phyloP scores from a whole-genome alignment of 2,329 filamentous ascomycete species.

The Fusarium sp. region DNA sequence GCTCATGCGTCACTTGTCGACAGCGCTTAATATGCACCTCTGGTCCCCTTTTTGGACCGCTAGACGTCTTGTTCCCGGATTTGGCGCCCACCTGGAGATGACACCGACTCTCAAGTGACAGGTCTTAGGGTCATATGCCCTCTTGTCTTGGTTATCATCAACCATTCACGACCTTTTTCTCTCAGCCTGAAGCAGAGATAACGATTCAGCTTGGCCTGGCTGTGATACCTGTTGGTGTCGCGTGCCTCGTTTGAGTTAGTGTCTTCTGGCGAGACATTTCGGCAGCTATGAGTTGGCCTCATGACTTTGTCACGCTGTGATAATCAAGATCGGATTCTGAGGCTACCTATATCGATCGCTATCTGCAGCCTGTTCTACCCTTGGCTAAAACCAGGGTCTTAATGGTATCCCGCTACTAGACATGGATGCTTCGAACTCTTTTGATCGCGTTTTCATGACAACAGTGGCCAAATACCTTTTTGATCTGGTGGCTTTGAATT shows the following conservation, averaged over 20 bases:
- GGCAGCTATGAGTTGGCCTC: slow-evolving; percentile 10
- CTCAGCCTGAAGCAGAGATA: neutral
- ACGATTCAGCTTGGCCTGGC: neutral
- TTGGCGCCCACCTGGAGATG: neutral
- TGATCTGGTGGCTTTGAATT: neutral
- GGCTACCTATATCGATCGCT: neutral
- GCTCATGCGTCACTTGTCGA: slow-evolving; percentile 6
- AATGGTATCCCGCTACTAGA: neutral
- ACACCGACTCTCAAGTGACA: slow-evolving; percentile 1
- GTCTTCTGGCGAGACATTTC: slow-evolving; percentile 18
- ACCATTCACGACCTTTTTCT: neutral
- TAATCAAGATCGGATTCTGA: neutral
- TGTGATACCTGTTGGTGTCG: slow-evolving; percentile 5
- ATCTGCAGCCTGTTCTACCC: neutral
- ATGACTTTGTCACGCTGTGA: slow-evolving; percentile 27
- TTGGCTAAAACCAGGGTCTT: neutral
- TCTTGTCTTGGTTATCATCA: slow-evolving; percentile 9
- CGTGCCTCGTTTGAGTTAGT: slow-evolving; percentile 11
- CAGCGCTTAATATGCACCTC: slow-evolving; percentile 10
- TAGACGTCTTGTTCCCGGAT: slow-evolving; percentile 2
- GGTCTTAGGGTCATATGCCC: slow-evolving; percentile 22
- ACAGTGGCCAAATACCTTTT: neutral
- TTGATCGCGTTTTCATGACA: neutral
- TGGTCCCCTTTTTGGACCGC: slow-evolving; percentile 7
- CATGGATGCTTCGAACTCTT: neutral